These are phyloP conservation scores for Penicillium samsonianum DNA, from an alignment of 495 filamentous ascomycete genomes.

Conservation along the genomic window DNA sequence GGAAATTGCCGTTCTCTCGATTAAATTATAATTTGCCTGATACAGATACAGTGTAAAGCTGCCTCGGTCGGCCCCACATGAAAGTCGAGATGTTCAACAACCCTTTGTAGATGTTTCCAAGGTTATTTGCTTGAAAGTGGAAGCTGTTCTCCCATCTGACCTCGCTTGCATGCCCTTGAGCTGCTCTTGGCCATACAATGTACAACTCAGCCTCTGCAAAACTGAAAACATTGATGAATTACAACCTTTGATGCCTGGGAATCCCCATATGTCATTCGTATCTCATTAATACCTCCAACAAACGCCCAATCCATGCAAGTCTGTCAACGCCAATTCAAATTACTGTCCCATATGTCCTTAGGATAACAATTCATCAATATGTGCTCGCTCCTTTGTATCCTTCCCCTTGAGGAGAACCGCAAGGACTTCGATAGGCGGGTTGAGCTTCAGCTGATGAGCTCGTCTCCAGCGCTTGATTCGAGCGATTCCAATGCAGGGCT, in stretches of 20 bases:
- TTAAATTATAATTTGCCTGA: conserved; percentile 1
- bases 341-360: conserved; percentile 17
- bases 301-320: conserved; percentile 7
- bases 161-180: too few species aligned
- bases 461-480: conserved; percentile 85
- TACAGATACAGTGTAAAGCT: neutral
- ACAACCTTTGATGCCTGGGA: neutral
- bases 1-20: neutral
- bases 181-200: neutral
- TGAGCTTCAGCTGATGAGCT: conserved; percentile 72
- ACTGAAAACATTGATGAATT: neutral
- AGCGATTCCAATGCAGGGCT: conserved; percentile 88
- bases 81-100: neutral
- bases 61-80: conserved; percentile 4
- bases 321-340: conserved; percentile 1
- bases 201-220: neutral
- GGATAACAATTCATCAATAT: conserved; percentile 78
- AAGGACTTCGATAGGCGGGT: conserved; percentile 90
- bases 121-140: neutral
- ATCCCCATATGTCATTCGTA: neutral
- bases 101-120: too few species aligned
- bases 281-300: neutral
- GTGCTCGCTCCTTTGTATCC: conserved; percentile 58
- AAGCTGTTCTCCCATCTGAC: neutral
- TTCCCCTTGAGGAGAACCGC: conserved; percentile 75